Evolutionary conservation across 164 flowering plant species (phyloP), one percentile per base, ranked within the genome.

Genomic region (Protea cynaroides): DNA sequence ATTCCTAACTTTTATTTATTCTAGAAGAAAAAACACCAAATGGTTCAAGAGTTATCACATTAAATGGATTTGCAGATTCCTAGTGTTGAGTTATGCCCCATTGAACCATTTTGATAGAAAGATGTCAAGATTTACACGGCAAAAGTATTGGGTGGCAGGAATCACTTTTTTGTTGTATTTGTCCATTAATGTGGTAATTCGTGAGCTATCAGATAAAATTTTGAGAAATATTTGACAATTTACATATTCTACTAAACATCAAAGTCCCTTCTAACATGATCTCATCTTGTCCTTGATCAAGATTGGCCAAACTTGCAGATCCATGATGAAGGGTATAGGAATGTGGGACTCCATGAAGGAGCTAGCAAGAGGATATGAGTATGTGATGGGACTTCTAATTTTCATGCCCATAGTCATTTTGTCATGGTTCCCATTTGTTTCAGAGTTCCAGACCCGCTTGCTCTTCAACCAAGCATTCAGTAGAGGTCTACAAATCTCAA

Each of bases 401-500:
- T 89, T 89, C 85, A 79, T 71, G 83, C 99, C 99, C 14, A 77
- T 86, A 23, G 99, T 86, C 43, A 71, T 92, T 37, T 54, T 92
- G 22, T 89, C 99, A 44, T 95, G 97, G 97, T 95, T 95, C 75
- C 96, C 97, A 1, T 95, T 95, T 38, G 84, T 95, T 2, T 83
- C 97, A 0, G 97, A 95, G 73, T 89, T 95, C 78, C 99, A 95
- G 69, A 86, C 96, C 0, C 84, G 97, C 15, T 71, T 95, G 64
- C 92, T 95, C 69, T 95, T 95, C 79, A 95, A 95, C 68, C 97
- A 92, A 74, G 97, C 99, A n/a, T 95, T 95, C 72, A 89, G 99
- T 61, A 81, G 97, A 80, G 99, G 99, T 62, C 91, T 95, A 38
- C 99, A 94, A 78, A 94, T 94, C 69, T 95, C 99, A 8, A 92